These are phyloP conservation scores for Blastocystis hominis DNA, from an alignment of 352 stramenopile species.

Conservation along the genomic window DNA sequence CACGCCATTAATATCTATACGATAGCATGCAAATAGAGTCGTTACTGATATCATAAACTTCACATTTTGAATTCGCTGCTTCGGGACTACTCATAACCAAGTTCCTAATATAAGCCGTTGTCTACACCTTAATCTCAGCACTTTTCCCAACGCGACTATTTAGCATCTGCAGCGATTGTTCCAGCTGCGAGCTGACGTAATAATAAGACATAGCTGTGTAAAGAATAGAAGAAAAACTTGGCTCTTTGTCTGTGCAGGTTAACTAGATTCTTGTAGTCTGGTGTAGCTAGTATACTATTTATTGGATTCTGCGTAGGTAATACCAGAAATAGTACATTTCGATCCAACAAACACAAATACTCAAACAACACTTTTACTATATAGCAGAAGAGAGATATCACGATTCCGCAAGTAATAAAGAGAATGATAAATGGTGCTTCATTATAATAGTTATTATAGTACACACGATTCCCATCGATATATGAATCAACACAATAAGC, in stretches of 20 bases:
- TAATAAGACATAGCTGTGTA: no score
- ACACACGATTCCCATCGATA: not conserved
- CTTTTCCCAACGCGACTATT: not conserved
- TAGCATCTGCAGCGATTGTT: not conserved
- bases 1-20: not conserved
- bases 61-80: not conserved
- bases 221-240: no score
- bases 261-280: no score
- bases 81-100: not conserved
- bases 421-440: not conserved
- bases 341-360: not conserved
- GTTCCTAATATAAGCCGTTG: not conserved
- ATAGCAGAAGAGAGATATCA: not conserved
- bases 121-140: not conserved
- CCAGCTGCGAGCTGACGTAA: not conserved
- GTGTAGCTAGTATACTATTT: no score
- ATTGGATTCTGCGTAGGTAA: no score
- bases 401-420: not conserved
- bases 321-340: not conserved
- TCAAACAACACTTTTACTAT: not conserved
- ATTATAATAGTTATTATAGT: constrained; percentile 38
- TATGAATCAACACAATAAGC: not conserved
- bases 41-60: not conserved
- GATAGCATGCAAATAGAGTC: not conserved
- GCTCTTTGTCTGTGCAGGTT: no score